Base-by-base conservation (phyloP, 768 basidiomycete genomes). In the Kwoniella mangroviensis region DNA sequence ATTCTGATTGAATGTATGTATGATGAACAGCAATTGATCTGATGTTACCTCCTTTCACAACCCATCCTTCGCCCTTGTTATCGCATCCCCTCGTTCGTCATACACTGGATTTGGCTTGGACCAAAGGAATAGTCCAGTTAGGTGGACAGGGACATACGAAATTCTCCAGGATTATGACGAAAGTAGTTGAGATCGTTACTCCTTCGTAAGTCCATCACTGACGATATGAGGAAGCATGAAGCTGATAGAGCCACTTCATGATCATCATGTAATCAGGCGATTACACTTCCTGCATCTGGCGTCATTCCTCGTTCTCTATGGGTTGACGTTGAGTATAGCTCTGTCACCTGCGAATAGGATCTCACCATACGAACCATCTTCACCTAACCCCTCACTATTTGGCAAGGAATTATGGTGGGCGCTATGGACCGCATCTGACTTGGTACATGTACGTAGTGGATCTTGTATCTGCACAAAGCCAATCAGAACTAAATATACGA, bases 251-350 rank as follows among this genome's bases (percentile, higher is more conserved):
- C 10, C n/a, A 59, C 17, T 40, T 28, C 9, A 34, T 7, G 34
- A 7, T 34, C 34, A 34, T 34, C 34, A 13, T 49, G 26, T 15
- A 12, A 21, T 0, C 42, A 77, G 74, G 2, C 67, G 74, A 15
- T 13, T 68, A 28, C 77, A 79, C 49, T 4, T 59, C 28, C 63
- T 70, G 3, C 65, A 71, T 24, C 62, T 79, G 11, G 11, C 53
- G 0, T 79, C 73, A 1, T 69, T 67, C n/a, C 17, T 74, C 13
- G 26, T 66, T 12, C 65, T 79, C 9, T 73, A 63, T 24, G 62
- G 41, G 19, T 45, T 76, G 51, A 71, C 65, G 1, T 42, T 79
- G 21, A 19, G 28, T 3, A 55, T 75, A 17, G 63, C 75, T 34
- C 61, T 76, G 10, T 51, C 49, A 2, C 74, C 74, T 6, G 55